Percentiles rank a stretch among this genome's conserved stretches.
These are phyloP conservation scores for Trypanosoma avium DNA, from an alignment of 208 protist species.

Conservation along the genomic window DNA sequence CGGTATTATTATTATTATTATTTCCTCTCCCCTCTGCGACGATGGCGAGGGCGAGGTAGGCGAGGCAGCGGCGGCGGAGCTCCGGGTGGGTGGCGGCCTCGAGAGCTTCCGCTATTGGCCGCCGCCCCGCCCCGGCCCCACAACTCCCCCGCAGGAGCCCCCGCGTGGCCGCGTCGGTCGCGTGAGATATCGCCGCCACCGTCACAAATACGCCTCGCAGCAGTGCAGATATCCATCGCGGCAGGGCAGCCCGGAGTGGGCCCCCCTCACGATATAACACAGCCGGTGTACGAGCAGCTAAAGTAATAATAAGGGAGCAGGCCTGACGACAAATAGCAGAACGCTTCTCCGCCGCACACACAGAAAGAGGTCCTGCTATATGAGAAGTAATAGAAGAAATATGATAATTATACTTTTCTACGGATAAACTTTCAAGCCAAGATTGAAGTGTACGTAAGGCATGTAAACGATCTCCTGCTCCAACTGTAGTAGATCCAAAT, in stretches of 20 bases:
- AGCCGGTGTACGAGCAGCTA: constrained; percentile 42
- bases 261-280: constrained; percentile 17
- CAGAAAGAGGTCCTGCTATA: constrained; percentile 35
- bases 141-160: constrained; percentile 55
- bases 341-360: constrained; percentile 64
- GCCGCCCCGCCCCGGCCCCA: constrained; percentile 43
- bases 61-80: constrained; percentile 75
- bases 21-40: no score
- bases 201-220: constrained; percentile 79
- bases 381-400: constrained; percentile 22
- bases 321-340: constrained; percentile 74
- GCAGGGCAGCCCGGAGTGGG: constrained; percentile 26
- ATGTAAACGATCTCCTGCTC: constrained; percentile 34
- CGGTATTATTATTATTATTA: no score
- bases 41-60: constrained; percentile 73
- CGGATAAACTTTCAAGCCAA: constrained; percentile 48
- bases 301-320: constrained; percentile 47
- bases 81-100: constrained; percentile 68
- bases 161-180: constrained; percentile 66
- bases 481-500: constrained; percentile 6
- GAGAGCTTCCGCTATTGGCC: constrained; percentile 44
- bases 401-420: constrained; percentile 32
- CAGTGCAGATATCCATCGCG: constrained; percentile 52
- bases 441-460: constrained; percentile 50
- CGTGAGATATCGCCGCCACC: constrained; percentile 66